A percentile compares a stretch with the other conserved stretches of the same genome.
phyloP scores from a whole-genome alignment of 2,329 filamentous ascomycete genomes.

The Calonectria montana region DNA sequence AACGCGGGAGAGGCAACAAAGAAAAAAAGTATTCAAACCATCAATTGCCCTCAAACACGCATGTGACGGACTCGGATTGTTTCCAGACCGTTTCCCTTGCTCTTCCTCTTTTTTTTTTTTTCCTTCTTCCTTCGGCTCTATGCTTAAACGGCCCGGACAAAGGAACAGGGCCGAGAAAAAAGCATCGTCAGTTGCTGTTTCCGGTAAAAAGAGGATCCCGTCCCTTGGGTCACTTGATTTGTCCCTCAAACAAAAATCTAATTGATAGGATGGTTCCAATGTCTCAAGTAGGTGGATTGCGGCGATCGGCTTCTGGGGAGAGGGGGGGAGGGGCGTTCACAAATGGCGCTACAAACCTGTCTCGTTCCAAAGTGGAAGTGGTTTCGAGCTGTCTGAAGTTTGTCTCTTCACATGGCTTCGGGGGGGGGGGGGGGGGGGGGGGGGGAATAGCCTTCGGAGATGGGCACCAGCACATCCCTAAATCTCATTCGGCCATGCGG shows the following conservation, averaged over 20 bases:
- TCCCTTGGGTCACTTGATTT: not conserved
- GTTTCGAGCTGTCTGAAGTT: conserved; percentile 2
- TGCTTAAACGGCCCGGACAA: conserved; percentile 4
- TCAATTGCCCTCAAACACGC: not conserved
- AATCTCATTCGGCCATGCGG: not conserved
- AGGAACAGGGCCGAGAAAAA: conserved; percentile 1
- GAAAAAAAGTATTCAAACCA: not conserved
- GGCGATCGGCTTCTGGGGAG: not conserved
- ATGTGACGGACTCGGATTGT: not conserved
- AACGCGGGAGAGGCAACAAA: not conserved
- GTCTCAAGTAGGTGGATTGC: conserved; percentile 6
- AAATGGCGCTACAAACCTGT: not conserved
- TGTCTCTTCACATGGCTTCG: conserved; percentile 6
- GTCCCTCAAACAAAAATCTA: conserved; percentile 7
- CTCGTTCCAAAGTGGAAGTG: not conserved
- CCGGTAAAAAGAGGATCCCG: conserved; percentile 2
- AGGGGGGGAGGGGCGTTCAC: not conserved
- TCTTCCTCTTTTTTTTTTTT: not conserved
- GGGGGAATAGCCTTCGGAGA: not conserved
- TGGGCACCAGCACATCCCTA: not conserved
- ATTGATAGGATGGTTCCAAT: conserved; percentile 1
- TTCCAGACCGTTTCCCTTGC: not conserved
- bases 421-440: not conserved
- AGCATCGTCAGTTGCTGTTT: not conserved
- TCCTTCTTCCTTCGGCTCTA: not conserved